Evolutionary conservation across 768 basidiomycete genomes (phyloP).

Genomic region (Suillus placidus): DNA sequence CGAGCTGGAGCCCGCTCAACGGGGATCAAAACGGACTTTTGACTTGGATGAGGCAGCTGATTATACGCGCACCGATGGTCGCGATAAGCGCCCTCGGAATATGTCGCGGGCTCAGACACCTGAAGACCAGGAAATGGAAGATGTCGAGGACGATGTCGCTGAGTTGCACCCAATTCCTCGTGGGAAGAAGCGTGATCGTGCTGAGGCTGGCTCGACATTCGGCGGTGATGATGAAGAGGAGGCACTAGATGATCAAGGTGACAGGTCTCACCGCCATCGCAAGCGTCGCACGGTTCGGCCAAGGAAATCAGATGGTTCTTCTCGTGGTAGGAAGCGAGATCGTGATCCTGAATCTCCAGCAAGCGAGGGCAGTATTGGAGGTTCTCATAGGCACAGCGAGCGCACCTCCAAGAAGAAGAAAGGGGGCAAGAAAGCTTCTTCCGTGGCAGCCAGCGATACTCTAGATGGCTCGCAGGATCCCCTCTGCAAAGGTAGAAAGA

Average conservation of each 20-base stretch:
- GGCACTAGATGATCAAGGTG: slow-evolving; percentile 39
- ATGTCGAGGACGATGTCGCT: slow-evolving; percentile 45
- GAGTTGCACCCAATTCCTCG: slow-evolving; percentile 39
- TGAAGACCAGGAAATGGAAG: slow-evolving; percentile 37
- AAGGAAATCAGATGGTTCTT: slow-evolving; percentile 49
- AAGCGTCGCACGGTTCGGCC: slow-evolving; percentile 61
- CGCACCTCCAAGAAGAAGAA: slow-evolving; percentile 47
- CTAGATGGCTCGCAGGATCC: slow-evolving; percentile 49
- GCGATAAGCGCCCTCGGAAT: slow-evolving; percentile 61
- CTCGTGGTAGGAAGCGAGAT: slow-evolving; percentile 69
- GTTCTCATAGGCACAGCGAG: slow-evolving; percentile 17
- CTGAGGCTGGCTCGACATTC: slow-evolving; percentile 72
- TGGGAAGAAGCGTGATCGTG: slow-evolving; percentile 78
- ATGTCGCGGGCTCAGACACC: slow-evolving; percentile 47
- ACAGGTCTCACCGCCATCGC: slow-evolving; percentile 48
- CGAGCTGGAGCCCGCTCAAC: slow-evolving; percentile 27
- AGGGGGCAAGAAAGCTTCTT: slow-evolving; percentile 48
- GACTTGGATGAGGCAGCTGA: slow-evolving; percentile 46
- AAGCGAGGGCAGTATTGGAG: slow-evolving; percentile 26
- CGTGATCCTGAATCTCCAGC: slow-evolving; percentile 54
- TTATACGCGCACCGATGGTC: slow-evolving; percentile 39
- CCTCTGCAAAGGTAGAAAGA: slow-evolving; percentile 55
- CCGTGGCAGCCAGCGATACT: slow-evolving; percentile 45
- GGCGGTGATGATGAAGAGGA: slow-evolving; percentile 56
- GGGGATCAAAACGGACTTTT: slow-evolving; percentile 54